These are phyloP conservation scores for Cutaneotrichosporon daszewskae DNA, from an alignment of 1,284 basidiomycete genomes.

Conservation along the genomic window DNA sequence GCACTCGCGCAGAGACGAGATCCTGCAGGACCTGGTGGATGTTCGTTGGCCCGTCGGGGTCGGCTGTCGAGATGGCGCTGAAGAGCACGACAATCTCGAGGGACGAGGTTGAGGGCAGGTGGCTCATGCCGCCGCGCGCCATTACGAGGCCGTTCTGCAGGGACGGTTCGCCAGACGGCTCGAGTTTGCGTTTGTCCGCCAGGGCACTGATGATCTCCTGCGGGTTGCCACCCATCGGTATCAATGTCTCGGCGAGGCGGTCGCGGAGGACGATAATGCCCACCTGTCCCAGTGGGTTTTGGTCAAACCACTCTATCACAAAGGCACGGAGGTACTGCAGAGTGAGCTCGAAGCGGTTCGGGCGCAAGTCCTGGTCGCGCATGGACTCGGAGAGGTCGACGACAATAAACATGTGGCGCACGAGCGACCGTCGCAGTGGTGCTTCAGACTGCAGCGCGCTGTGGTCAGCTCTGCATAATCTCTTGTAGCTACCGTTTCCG, in stretches of 20 bases:
- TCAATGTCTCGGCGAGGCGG: slow-evolving; percentile 76
- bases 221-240: slow-evolving; percentile 89
- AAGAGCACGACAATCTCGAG: slow-evolving; percentile 91
- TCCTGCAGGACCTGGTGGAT: slow-evolving; percentile 85
- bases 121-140: slow-evolving; percentile 86
- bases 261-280: slow-evolving; percentile 87
- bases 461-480: slow-evolving; percentile 3
- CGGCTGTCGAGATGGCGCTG: slow-evolving; percentile 90
- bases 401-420: slow-evolving; percentile 85
- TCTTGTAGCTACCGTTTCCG: slow-evolving; percentile 63
- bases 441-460: slow-evolving; percentile 62
- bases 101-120: slow-evolving; percentile 90
- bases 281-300: slow-evolving; percentile 97
- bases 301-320: slow-evolving; percentile 96
- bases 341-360: slow-evolving; percentile 64
- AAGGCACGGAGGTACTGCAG: slow-evolving; percentile 86
- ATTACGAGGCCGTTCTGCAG: slow-evolving; percentile 95
- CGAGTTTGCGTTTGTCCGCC: slow-evolving; percentile 77
- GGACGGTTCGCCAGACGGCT: slow-evolving; percentile 87
- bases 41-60: slow-evolving; percentile 70
- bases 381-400: slow-evolving; percentile 87
- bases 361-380: slow-evolving; percentile 92
- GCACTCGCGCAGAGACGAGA: slow-evolving; percentile 74
- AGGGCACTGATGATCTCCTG: slow-evolving; percentile 85
- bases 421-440: slow-evolving; percentile 90